Base-by-base conservation (phyloP, 495 filamentous ascomycete species). In the Annulohypoxylon maeteangense region DNA sequence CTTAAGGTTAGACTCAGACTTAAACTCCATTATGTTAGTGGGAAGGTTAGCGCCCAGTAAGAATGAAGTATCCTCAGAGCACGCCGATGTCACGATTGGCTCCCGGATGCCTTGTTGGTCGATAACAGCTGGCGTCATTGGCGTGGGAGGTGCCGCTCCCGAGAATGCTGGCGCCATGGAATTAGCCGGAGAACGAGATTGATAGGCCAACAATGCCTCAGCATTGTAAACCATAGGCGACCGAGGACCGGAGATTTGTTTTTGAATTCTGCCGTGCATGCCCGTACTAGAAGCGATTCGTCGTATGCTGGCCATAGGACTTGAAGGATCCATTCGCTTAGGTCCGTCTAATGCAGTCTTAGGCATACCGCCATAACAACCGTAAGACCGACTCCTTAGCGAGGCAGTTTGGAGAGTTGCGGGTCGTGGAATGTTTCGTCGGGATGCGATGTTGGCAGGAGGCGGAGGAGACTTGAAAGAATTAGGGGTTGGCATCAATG, bases 381-480 rank as follows among this genome's bases (percentile, higher is more conserved):
- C 78, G 51, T 68, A 69, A 7, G 79, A 78, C 22, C 67, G 76
- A 25, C 75, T 79, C 14, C 82, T 77, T 1, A 81, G 65, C 2
- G 80, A 71, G 14, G 75, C 32, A 16, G 80, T 70, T 12, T 78
- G 80, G 5, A 86, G 76, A 14, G 78, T 74, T 11, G 82, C 78
- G 1, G 83, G 82, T 10, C 82, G 78, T 7, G 81, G 76, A 54
- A 80, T 78, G 64, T 85, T 86, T 60, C 83, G 77, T 27, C 83
- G 79, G 16, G 81, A 77, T 20, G 83, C 83, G 40, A 86, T 81
- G 65, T 86, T 81, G 40, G 80, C 78, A 0, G 82, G 77, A 27
- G 83, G 83, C 7, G 82, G 81, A 1, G 83, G 83, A 0, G 82
- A 83, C 67, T 78, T 81, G 71, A 85, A 81, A n/a, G 75, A 78